phyloP scores from a whole-genome alignment of 768 basidiomycete species.

The Hygrocybe punicea region DNA sequence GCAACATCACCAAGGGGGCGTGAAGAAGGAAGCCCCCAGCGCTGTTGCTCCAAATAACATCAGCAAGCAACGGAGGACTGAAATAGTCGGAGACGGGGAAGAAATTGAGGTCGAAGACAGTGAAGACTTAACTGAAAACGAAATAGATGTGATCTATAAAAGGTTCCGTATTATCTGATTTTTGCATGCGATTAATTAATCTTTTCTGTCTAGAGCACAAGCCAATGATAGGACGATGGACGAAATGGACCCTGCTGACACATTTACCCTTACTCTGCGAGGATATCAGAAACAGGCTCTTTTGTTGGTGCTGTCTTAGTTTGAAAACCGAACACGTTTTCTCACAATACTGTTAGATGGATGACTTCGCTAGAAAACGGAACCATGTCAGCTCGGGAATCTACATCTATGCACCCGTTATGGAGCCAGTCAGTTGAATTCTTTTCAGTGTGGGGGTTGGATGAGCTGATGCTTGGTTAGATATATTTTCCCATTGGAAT shows the following conservation, averaged over 20 bases:
- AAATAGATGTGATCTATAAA: slow-evolving; percentile 79
- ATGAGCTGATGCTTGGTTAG: slow-evolving; percentile 37
- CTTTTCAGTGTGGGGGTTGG: background rate
- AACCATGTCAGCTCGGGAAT: slow-evolving; percentile 62
- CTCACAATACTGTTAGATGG: slow-evolving; percentile 55
- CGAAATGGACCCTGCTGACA: slow-evolving; percentile 76
- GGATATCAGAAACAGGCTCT: slow-evolving; percentile 95
- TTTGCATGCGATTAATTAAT: slow-evolving; percentile 6
- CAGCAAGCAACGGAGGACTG: slow-evolving; percentile 33
- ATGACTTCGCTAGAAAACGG: slow-evolving; percentile 86
- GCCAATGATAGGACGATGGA: slow-evolving; percentile 69
- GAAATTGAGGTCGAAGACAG: slow-evolving; percentile 81
- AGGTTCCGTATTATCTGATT: slow-evolving; percentile 47
- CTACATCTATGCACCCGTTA: slow-evolving; percentile 80
- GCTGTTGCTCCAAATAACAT: slow-evolving; percentile 33
- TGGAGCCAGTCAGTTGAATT: slow-evolving; percentile 77
- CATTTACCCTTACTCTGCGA: slow-evolving; percentile 72
- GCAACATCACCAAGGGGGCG: slow-evolving; percentile 32
- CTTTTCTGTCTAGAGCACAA: slow-evolving; percentile 62
- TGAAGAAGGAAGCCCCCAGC: slow-evolving; percentile 41
- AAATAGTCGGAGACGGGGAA: slow-evolving; percentile 77
- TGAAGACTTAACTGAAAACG: slow-evolving; percentile 77
- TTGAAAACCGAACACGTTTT: background rate
- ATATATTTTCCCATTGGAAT: slow-evolving; percentile 69
- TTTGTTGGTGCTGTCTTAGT: slow-evolving; percentile 42